Percentiles rank a stretch among this genome's conserved stretches.
phyloP scores from a whole-genome alignment of 2,329 filamentous ascomycete species.

The Aureobasidium sp. region DNA sequence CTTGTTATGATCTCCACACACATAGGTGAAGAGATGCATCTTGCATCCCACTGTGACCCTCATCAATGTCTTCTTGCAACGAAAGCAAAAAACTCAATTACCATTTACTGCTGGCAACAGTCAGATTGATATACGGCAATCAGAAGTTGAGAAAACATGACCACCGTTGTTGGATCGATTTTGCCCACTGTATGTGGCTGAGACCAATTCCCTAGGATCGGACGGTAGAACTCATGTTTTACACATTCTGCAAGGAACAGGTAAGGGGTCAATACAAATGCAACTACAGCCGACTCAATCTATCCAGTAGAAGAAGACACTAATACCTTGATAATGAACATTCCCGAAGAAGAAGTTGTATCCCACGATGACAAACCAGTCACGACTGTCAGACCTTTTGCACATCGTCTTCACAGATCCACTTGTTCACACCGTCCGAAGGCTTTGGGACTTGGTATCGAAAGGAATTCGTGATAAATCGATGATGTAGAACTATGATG shows the following conservation, averaged over 20 bases:
- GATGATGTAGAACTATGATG: neutral
- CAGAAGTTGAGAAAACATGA: neutral
- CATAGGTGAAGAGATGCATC: neutral
- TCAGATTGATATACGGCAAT: neutral
- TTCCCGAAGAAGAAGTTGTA: neutral
- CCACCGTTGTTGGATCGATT: neutral
- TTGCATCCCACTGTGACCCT: neutral
- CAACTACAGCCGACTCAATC: neutral
- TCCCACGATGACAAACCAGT: neutral
- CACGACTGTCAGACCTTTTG: neutral
- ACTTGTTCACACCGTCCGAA: neutral
- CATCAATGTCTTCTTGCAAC: neutral
- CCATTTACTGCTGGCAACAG: neutral
- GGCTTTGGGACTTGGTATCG: too few species aligned
- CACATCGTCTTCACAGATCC: neutral
- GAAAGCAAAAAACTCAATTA: neutral
- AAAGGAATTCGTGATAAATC: neutral
- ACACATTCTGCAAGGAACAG: neutral
- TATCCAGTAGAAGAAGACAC: neutral
- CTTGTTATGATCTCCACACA: neutral
- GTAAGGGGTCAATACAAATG: neutral
- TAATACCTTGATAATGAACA: neutral
- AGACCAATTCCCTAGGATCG: neutral
- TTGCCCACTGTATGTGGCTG: neutral
- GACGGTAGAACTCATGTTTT: neutral